Evolutionary conservation across 1,284 basidiomycete genomes (phyloP).

Genomic region (Polyporus tsugae): DNA sequence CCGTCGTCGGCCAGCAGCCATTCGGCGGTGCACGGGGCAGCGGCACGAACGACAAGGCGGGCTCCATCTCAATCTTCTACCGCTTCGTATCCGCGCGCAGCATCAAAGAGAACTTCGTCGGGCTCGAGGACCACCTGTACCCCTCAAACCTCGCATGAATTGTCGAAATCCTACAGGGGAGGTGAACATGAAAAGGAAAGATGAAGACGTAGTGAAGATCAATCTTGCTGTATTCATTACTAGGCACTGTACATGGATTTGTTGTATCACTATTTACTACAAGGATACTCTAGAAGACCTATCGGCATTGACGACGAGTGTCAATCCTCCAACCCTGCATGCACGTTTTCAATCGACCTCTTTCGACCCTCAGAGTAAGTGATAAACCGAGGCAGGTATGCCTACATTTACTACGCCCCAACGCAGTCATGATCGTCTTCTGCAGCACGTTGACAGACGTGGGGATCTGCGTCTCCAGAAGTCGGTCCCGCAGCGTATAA

Average conservation of each 20-base stretch:
- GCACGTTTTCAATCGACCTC: not conserved
- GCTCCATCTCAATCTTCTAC: constrained; percentile 91
- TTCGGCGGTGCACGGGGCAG: constrained; percentile 95
- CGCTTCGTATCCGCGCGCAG: constrained; percentile 90
- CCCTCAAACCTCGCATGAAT: constrained; percentile 82
- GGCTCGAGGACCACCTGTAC: constrained; percentile 80
- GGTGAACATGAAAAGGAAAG: constrained; percentile 3
- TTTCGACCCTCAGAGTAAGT: not conserved
- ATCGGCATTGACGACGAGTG: not conserved
- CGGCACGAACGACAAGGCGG: constrained; percentile 99
- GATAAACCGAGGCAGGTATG: not conserved
- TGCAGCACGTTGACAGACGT: not conserved
- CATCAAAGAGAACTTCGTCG: constrained; percentile 96
- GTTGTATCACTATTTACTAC: not conserved
- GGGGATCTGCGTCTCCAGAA: not conserved
- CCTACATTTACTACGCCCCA: not conserved
- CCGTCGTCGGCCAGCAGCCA: constrained; percentile 95
- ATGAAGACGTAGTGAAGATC: constrained; percentile 11
- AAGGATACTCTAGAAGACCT: not conserved
- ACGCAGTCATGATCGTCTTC: not conserved
- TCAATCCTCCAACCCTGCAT: not conserved
- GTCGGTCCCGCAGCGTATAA: constrained; percentile 23
- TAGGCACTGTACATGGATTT: constrained; percentile 8
- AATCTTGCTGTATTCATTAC: constrained; percentile 22
- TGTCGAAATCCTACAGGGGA: not conserved